Conservation (phyloP, 2,329 filamentous ascomycete species). For the Hypoxylon sp. region DNA sequence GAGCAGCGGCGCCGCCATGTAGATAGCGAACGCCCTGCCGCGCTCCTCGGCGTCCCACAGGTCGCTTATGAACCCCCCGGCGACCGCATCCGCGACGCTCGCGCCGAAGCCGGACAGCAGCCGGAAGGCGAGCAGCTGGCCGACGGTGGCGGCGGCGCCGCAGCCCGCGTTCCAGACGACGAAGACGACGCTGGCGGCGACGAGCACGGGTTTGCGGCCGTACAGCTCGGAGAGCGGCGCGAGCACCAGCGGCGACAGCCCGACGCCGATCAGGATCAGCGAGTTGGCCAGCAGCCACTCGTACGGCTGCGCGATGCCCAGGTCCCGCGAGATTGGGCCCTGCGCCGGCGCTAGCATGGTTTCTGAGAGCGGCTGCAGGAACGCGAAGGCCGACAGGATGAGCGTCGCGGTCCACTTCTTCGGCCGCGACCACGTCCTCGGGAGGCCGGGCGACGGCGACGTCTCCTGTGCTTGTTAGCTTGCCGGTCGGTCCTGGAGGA, state of each 20-base stretch:
- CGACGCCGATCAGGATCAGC: constrained; percentile 57
- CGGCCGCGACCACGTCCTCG: constrained; percentile 55
- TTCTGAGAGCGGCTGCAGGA: constrained; percentile 63
- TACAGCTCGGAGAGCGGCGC: constrained; percentile 56
- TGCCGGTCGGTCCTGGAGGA: no score
- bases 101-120: constrained; percentile 26
- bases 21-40: constrained; percentile 66
- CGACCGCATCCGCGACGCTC: constrained; percentile 15
- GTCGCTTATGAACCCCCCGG: constrained; percentile 47
- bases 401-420: constrained; percentile 48
- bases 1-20: constrained; percentile 67
- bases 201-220: constrained; percentile 42
- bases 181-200: constrained; percentile 10
- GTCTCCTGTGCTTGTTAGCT: no score
- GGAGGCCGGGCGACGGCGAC: no score
- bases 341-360: constrained; percentile 60
- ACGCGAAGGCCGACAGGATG: constrained; percentile 53
- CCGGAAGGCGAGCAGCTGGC: constrained; percentile 21
- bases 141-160: constrained; percentile 11
- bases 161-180: constrained; percentile 29
- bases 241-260: constrained; percentile 41
- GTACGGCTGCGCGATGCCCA: no score
- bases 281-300: no score
- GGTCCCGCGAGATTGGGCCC: no score
- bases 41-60: constrained; percentile 65